phyloP scores from a whole-genome alignment of 2,329 filamentous ascomycete genomes.

The Aspergillus persii region DNA sequence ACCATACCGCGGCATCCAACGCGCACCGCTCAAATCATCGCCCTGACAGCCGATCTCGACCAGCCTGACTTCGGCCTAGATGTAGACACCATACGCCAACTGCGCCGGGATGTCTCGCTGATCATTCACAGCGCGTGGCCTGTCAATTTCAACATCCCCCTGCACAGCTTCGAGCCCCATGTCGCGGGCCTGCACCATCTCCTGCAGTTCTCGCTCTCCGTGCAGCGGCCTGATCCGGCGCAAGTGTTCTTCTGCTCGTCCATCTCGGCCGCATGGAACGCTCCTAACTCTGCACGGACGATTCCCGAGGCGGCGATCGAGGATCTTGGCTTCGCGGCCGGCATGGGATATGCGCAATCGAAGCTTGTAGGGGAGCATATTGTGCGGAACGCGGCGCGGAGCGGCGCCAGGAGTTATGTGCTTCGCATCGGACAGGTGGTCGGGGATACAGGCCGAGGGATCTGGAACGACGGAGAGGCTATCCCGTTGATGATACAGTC shows the following conservation, averaged over 20 bases:
- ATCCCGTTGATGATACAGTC: slow-evolving; percentile 9
- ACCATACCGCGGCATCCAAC: neutral
- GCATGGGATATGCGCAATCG: slow-evolving; percentile 33
- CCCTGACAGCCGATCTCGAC: neutral
- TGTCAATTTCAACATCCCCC: slow-evolving; percentile 46
- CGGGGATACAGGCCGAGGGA: slow-evolving; percentile 24
- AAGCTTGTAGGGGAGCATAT: slow-evolving; percentile 36
- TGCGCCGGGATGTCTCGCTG: slow-evolving; percentile 9
- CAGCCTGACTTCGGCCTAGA: neutral
- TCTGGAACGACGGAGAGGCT: slow-evolving; percentile 16
- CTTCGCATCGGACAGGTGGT: slow-evolving; percentile 35
- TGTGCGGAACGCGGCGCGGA: slow-evolving; percentile 18
- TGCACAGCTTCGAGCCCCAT: slow-evolving; percentile 45
- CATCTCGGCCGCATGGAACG: neutral
- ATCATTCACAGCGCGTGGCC: slow-evolving; percentile 22
- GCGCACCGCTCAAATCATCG: neutral
- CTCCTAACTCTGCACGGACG: neutral
- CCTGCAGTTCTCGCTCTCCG: neutral
- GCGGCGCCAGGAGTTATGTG: slow-evolving; percentile 17
- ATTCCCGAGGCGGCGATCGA: slow-evolving; percentile 5
- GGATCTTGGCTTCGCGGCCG: slow-evolving; percentile 13
- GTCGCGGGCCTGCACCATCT: slow-evolving; percentile 50
- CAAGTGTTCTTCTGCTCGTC: slow-evolving; percentile 4
- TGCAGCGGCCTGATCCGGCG: neutral
- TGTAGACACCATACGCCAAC: neutral